phyloP scores from a whole-genome alignment of 371 early-diverging fungal species.

The Mortierella sp. region DNA sequence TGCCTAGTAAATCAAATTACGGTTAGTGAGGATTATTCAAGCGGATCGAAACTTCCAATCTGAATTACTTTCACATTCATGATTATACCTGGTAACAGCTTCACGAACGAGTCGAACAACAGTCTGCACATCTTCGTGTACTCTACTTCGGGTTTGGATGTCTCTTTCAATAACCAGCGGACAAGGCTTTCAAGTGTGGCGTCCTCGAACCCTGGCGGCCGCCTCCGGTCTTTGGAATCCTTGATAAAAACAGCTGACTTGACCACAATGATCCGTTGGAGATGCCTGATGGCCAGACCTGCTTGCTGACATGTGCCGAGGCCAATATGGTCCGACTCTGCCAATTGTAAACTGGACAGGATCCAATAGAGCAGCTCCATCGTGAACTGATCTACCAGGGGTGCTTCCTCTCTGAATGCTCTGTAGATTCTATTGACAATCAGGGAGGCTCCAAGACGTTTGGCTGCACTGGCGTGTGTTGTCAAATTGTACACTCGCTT shows the following conservation, averaged over 20 bases:
- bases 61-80: neutral
- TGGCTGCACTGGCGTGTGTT: constrained; percentile 67
- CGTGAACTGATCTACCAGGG: constrained; percentile 70
- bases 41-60: neutral
- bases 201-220: constrained; percentile 60
- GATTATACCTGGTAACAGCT: constrained; percentile 51
- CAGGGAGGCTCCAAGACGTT: constrained; percentile 77
- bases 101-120: constrained; percentile 63
- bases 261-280: constrained; percentile 67
- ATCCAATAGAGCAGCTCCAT: constrained; percentile 77
- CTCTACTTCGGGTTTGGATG: constrained; percentile 59
- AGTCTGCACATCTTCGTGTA: constrained; percentile 73
- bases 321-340: constrained; percentile 73
- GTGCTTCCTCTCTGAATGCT: constrained; percentile 69
- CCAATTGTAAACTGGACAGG: constrained; percentile 68
- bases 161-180: constrained; percentile 71
- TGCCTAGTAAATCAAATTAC: neutral
- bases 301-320: constrained; percentile 70
- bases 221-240: constrained; percentile 53
- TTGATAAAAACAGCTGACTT: constrained; percentile 61
- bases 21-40: neutral
- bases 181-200: constrained; percentile 62
- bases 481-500: constrained; percentile 74
- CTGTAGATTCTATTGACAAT: constrained; percentile 79
- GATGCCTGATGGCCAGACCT: constrained; percentile 65